These are phyloP conservation scores for Naganishia randhawae DNA, from an alignment of 768 basidiomycete genomes.

Conservation along the genomic window DNA sequence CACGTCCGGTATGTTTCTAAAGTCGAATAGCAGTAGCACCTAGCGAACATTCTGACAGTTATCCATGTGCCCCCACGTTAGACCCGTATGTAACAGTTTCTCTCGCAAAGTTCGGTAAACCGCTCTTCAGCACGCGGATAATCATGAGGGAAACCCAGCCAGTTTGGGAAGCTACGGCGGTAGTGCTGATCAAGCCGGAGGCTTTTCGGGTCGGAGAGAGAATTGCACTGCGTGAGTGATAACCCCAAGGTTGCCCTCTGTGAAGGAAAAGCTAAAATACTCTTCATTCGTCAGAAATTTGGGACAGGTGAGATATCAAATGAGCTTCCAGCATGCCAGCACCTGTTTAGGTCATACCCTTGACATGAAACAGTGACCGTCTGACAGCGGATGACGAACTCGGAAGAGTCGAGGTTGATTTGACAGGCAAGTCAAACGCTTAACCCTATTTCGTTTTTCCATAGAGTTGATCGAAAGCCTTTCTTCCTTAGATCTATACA, in stretches of 20 bases:
- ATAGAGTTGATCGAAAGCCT: not conserved
- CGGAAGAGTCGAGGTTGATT: slow-evolving; percentile 26
- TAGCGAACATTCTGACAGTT: not conserved
- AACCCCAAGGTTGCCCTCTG: not conserved
- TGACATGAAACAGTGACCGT: not conserved
- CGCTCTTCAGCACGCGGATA: slow-evolving; percentile 26
- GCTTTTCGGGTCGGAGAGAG: slow-evolving; percentile 21
- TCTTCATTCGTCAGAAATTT: slow-evolving; percentile 6
- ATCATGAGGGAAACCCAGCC: slow-evolving; percentile 23
- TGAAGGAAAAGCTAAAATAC: not conserved
- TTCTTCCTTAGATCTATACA: slow-evolving; percentile 5
- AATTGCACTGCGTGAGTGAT: slow-evolving; percentile 17
- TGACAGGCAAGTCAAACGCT: not conserved
- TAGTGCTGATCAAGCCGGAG: slow-evolving; percentile 19
- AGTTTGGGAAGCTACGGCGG: slow-evolving; percentile 25
- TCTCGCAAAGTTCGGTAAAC: slow-evolving; percentile 25
- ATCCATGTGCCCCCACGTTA: not conserved
- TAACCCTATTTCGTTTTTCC: no score
- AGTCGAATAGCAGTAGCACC: not conserved
- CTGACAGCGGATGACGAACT: slow-evolving; percentile 26
- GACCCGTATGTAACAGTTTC: slow-evolving; percentile 26
- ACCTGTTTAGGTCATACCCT: not conserved
- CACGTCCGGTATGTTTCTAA: not conserved
- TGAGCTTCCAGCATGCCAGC: not conserved
- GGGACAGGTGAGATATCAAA: slow-evolving; percentile 19